A percentile compares a stretch with the other conserved stretches of the same genome.
These are phyloP conservation scores for Euclidium syriacum DNA, from an alignment of 345 rosid genomes.

Conservation along the genomic window DNA sequence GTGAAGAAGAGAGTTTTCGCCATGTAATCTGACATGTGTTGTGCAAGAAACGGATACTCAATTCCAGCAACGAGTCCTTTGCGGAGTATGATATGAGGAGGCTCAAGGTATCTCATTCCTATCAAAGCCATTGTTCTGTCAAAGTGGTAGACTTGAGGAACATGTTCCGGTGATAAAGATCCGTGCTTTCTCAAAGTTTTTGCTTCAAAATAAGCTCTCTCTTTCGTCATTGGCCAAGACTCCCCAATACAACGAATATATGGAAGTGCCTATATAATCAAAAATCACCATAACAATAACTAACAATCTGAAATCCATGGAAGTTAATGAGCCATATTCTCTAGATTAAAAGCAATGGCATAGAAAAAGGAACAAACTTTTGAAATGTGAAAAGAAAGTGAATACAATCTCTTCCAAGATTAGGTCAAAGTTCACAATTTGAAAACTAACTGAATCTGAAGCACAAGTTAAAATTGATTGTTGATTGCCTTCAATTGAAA, in stretches of 20 bases:
- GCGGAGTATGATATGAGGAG: conserved; percentile 88
- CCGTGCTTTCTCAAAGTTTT: conserved; percentile 62
- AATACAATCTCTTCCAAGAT: background rate
- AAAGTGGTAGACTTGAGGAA: conserved; percentile 90
- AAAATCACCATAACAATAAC: too few species aligned
- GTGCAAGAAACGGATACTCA: conserved; percentile 69
- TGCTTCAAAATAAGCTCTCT: conserved; percentile 85
- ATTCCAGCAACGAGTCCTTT: conserved; percentile 88
- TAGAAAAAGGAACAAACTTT: background rate
- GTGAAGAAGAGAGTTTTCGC: conserved; percentile 78
- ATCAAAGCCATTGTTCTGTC: conserved; percentile 87
- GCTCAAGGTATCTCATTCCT: conserved; percentile 89
- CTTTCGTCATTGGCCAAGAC: conserved; percentile 96
- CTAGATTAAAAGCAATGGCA: background rate
- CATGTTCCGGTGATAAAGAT: conserved; percentile 61
- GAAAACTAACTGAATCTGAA: background rate
- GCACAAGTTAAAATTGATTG: background rate
- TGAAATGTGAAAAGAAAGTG: background rate
- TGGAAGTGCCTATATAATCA: conserved; percentile 90
- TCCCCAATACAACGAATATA: conserved; percentile 86
- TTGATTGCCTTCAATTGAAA: background rate
- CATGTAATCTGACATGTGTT: conserved; percentile 80
- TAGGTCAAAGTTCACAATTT: conserved; percentile 2
- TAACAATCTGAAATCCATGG: background rate
- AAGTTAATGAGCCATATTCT: background rate